Evolutionary conservation across 768 basidiomycete species (phyloP).

Genomic region (Lactarius tabidus): DNA sequence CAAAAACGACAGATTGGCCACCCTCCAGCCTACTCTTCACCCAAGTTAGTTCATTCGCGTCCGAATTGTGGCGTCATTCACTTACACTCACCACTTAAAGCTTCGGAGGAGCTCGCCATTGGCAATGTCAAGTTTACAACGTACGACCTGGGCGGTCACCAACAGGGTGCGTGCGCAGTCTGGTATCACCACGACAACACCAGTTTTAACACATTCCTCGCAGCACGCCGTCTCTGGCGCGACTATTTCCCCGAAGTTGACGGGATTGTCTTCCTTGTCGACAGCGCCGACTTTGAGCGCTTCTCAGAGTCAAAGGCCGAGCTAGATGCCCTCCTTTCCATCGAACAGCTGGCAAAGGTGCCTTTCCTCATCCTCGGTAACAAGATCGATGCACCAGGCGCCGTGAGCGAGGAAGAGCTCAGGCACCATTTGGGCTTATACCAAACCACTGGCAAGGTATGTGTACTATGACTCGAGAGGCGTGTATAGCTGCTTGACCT

Average conservation of each 20-base stretch:
- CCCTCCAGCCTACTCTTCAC: constrained; percentile 95
- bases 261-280: constrained; percentile 97
- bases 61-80: constrained; percentile 11
- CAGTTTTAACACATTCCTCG: neutral
- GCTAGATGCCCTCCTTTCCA: constrained; percentile 91
- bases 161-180: constrained; percentile 62
- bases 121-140: constrained; percentile 99
- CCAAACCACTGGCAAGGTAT: constrained; percentile 98
- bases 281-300: constrained; percentile 94
- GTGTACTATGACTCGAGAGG: constrained; percentile 18
- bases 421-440: constrained; percentile 93
- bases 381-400: constrained; percentile 98
- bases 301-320: constrained; percentile 97
- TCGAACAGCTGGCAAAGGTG: constrained; percentile 92
- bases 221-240: constrained; percentile 96
- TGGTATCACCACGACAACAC: constrained; percentile 1
- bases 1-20: constrained; percentile 97
- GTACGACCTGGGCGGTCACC: constrained; percentile 96
- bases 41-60: constrained; percentile 64
- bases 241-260: constrained; percentile 99
- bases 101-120: constrained; percentile 97
- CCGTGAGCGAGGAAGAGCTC: constrained; percentile 96
- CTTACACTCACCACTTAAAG: constrained; percentile 40
- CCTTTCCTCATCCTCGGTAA: constrained; percentile 98
- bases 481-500: constrained; percentile 14